Evolutionary conservation across 768 basidiomycete species (phyloP).

Genomic region (Suillus tomentosus): DNA sequence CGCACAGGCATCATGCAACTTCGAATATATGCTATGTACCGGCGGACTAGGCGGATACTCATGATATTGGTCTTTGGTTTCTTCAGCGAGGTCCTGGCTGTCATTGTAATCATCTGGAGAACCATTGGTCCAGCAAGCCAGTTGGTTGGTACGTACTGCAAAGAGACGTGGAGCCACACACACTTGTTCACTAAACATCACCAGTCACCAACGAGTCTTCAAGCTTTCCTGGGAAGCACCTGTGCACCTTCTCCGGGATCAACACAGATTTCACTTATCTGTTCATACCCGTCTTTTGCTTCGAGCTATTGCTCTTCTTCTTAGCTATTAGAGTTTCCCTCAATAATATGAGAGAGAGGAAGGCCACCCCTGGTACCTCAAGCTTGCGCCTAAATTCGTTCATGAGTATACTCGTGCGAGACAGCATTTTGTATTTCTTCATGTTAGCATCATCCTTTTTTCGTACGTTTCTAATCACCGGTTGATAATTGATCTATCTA

Average conservation of each 20-base stretch:
- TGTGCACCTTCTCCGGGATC: constrained; percentile 29
- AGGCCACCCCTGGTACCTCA: not conserved
- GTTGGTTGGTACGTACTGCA: not conserved
- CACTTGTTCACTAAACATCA: not conserved
- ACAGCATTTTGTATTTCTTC: constrained; percentile 35
- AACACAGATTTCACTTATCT: constrained; percentile 25
- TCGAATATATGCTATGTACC: constrained; percentile 37
- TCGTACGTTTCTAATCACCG: too few relatives aligned
- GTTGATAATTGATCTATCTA: constrained; percentile 13
- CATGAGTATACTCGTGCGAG: constrained; percentile 26
- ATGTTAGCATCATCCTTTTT: constrained; percentile 23
- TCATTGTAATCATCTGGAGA: constrained; percentile 28
- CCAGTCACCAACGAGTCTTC: constrained; percentile 15
- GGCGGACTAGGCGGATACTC: constrained; percentile 25
- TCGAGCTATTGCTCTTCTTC: constrained; percentile 29
- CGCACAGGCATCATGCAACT: constrained; percentile 33
- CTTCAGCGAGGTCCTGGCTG: constrained; percentile 24
- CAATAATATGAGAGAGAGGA: constrained; percentile 14
- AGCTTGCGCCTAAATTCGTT: constrained; percentile 23
- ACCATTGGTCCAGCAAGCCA: constrained; percentile 29
- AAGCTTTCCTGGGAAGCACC: constrained; percentile 9
- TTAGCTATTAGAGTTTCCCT: constrained; percentile 23
- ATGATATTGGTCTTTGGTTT: constrained; percentile 22
- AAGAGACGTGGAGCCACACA: not conserved
- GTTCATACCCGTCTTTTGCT: constrained; percentile 33